These are phyloP conservation scores for Penicillium oxalicum DNA, from an alignment of 2,329 filamentous ascomycete genomes.

Conservation along the genomic window DNA sequence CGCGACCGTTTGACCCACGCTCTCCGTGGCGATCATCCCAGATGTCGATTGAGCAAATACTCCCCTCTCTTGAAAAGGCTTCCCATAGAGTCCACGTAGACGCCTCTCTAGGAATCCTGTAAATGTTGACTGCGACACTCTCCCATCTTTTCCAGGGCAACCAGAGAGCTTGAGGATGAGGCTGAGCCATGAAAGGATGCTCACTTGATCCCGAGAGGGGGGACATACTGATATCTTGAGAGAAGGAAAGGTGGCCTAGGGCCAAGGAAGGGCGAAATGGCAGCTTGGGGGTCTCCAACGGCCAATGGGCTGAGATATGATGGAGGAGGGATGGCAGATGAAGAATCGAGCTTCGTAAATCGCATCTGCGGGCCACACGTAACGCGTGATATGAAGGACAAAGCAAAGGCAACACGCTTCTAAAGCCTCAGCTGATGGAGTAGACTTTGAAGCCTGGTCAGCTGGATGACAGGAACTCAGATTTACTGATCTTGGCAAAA, in stretches of 20 bases:
- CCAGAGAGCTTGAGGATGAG: not conserved
- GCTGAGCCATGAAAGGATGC: not conserved
- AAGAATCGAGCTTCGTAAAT: not conserved
- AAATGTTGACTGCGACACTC: constrained; percentile 34
- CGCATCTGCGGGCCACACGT: not conserved
- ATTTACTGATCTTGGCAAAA: too few species aligned
- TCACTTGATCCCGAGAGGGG: not conserved
- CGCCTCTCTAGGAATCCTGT: constrained; percentile 29
- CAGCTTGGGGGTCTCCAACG: too few species aligned
- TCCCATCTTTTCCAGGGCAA: constrained; percentile 36
- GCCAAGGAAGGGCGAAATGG: too few species aligned
- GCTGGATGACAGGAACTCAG: too few species aligned
- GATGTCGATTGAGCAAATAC: constrained; percentile 53
- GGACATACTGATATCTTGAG: not conserved
- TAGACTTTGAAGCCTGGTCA: too few species aligned
- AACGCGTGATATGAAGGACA: not conserved
- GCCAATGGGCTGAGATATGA: too few species aligned
- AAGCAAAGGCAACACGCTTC: not conserved
- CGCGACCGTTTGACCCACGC: constrained; percentile 38
- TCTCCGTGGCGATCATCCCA: constrained; percentile 41
- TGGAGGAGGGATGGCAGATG: too few species aligned
- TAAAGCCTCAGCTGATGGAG: too few species aligned
- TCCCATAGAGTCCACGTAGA: constrained; percentile 44
- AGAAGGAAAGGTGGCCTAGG: not conserved
- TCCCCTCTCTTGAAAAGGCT: constrained; percentile 49